Percentiles rank a stretch among this genome's conserved stretches.
phyloP scores from a whole-genome alignment of 805 yeast species.

The Yamadazyma sp. region DNA sequence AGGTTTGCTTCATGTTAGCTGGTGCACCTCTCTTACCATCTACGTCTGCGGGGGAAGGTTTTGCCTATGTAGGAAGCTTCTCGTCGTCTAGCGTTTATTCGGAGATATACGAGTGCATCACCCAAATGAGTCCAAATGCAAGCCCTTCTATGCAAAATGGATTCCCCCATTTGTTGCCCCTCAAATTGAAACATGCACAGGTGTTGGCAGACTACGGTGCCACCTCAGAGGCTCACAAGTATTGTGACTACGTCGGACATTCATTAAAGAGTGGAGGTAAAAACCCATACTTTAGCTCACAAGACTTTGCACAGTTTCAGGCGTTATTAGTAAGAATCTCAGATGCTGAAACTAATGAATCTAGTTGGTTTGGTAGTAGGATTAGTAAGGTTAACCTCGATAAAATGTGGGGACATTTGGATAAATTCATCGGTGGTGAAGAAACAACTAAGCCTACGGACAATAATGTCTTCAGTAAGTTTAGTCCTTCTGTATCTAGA shows the following conservation, averaged over 20 bases:
- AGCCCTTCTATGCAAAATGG: conserved; percentile 35
- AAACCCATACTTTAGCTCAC: conserved; percentile 28
- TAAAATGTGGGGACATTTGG: conserved; percentile 85
- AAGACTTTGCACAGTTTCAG: conserved; percentile 30
- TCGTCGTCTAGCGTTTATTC: conserved; percentile 46
- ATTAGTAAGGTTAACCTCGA: conserved; percentile 66
- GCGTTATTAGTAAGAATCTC: conserved; percentile 47
- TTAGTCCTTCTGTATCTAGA: conserved; percentile 68
- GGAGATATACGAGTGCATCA: conserved; percentile 66
- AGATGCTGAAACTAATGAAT: conserved; percentile 41
- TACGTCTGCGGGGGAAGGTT: conserved; percentile 15
- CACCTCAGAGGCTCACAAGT: conserved; percentile 57
- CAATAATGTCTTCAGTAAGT: conserved; percentile 66
- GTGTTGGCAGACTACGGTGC: conserved; percentile 67
- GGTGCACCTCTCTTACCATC: conserved; percentile 34
- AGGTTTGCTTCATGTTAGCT: conserved; percentile 47
- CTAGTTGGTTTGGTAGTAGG: conserved; percentile 70
- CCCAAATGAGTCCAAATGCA: conserved; percentile 24
- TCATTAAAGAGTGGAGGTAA: conserved; percentile 26
- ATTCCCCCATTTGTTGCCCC: conserved; percentile 55
- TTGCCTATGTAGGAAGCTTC: conserved; percentile 29
- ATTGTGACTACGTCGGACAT: conserved; percentile 50
- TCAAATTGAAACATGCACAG: conserved; percentile 67
- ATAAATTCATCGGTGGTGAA: conserved; percentile 89
- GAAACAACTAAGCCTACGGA: conserved; percentile 38